Evolutionary conservation across 2,329 filamentous ascomycete species (phyloP).

Genomic region (Venturia aucupariae): DNA sequence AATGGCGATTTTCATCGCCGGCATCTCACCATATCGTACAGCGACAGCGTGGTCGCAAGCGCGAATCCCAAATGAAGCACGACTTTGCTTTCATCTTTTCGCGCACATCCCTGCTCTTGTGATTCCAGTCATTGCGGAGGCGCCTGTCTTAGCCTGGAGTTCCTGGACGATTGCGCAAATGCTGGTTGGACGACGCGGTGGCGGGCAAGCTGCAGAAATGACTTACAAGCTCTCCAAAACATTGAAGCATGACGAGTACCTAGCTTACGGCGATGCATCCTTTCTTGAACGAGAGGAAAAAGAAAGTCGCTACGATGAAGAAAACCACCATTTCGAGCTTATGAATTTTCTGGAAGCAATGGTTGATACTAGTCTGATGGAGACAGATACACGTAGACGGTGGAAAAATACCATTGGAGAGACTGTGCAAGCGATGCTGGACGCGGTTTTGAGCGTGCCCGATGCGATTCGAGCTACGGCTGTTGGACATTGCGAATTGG

Average conservation of each 20-base stretch:
- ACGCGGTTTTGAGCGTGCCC: constrained; percentile 27
- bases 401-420: constrained; percentile 23
- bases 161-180: constrained; percentile 28
- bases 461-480: constrained; percentile 21
- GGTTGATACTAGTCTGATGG: constrained; percentile 22
- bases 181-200: constrained; percentile 17
- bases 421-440: constrained; percentile 28
- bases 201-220: constrained; percentile 13
- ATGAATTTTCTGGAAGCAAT: constrained; percentile 27
- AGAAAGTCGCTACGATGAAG: constrained; percentile 17
- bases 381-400: constrained; percentile 23
- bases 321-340: constrained; percentile 27
- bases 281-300: not conserved
- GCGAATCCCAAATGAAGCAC: constrained; percentile 29
- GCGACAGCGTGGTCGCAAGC: constrained; percentile 29
- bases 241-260: constrained; percentile 1
- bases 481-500: constrained; percentile 27
- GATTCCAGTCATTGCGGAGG: constrained; percentile 23
- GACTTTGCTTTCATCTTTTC: constrained; percentile 29
- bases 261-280: not conserved
- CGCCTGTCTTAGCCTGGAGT: constrained; percentile 26
- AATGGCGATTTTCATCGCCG: constrained; percentile 30
- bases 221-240: not conserved
- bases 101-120: constrained; percentile 30
- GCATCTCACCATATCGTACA: constrained; percentile 27